Evolutionary conservation across 179 eudicot genomes (phyloP), one percentile per base, ranked within the genome.

Genomic region (Carnegiea gigantea): DNA sequence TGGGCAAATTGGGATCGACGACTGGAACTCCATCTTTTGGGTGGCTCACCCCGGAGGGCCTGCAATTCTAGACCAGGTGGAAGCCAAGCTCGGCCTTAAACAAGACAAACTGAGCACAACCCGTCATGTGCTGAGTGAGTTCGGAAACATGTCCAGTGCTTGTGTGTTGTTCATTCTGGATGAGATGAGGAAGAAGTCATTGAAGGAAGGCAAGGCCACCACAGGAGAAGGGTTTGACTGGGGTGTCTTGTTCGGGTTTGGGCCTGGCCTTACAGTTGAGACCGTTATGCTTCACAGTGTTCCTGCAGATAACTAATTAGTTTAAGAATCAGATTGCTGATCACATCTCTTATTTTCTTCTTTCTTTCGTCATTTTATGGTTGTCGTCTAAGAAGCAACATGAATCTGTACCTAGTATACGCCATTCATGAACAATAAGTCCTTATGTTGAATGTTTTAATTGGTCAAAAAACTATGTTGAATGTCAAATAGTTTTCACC

Each of bases 21-120:
- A 91, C 43, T 91, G 92, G 92, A 91, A 91, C 84, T 86, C 90
- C 0, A 9, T 90, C 4, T 60, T 60, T 60, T 60, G 65, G 65
- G 65, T 60, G 65, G 65, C 24, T 60, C 65, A 60, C 24, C 65
- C 65, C 0, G 65, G 65, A 4, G 65, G 65, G 65, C 65, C 65
- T 60, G 65, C n/a, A 20, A 60, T 60, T 60, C 65, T 60, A 6
- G 24, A 21, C 9, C 65, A 60, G 65, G 65, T 60, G n/a, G 65
- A 60, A 60, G 65, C 65, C 65, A 60, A 60, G 10, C 65, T 60
- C 24, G 24, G 24, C 2, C 65, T 60, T 0, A 60, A 9, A 11
- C 53, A 48, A 48, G 53, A 48, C 15, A 48, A 48, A 48, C 53
- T 48, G 0, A 48, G 53, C 53, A 48, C 53, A 48, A 48, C 53